These are phyloP conservation scores for Beta vulgaris DNA, from an alignment of 148 eudicot genomes.

Conservation along the genomic window DNA sequence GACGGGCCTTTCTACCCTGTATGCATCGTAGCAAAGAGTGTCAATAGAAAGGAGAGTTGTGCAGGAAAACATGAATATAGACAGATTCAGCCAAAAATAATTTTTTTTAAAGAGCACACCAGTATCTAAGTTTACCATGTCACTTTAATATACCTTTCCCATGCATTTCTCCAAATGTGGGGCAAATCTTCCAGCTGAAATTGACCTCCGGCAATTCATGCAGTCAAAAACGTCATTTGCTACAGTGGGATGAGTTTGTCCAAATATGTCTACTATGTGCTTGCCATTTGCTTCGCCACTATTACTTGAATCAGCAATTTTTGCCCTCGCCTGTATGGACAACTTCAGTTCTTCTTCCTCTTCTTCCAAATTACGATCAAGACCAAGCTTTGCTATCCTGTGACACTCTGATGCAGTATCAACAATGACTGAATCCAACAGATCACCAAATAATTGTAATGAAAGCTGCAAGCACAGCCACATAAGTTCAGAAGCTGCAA, in stretches of 20 bases:
- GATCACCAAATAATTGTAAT: slow-evolving; percentile 58
- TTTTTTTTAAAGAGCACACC: neutral
- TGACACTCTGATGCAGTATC: slow-evolving; percentile 97
- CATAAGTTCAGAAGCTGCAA: slow-evolving; percentile 9
- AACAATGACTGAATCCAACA: slow-evolving; percentile 74
- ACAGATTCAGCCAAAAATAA: neutral
- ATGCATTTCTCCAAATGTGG: slow-evolving; percentile 99
- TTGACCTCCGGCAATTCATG: slow-evolving; percentile 90
- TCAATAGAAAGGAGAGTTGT: neutral
- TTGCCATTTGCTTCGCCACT: slow-evolving; percentile 67
- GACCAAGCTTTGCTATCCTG: slow-evolving; percentile 82
- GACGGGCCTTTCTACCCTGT: slow-evolving; percentile 97
- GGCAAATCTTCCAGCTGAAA: slow-evolving; percentile 92
- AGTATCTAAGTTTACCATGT: neutral
- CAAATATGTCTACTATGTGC: slow-evolving; percentile 87
- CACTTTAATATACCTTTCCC: slow-evolving; percentile 70
- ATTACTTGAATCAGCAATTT: slow-evolving; percentile 71
- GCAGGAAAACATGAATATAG: neutral
- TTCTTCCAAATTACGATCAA: slow-evolving; percentile 78
- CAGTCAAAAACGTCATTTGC: slow-evolving; percentile 85
- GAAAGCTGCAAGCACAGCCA: slow-evolving; percentile 52
- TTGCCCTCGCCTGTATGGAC: slow-evolving; percentile 83
- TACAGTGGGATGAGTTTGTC: slow-evolving; percentile 90
- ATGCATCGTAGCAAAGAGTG: neutral
- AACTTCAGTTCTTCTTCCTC: slow-evolving; percentile 87